Evolutionary conservation across 2,329 filamentous ascomycete species (phyloP).

Genomic region (Laburnicola sp.): DNA sequence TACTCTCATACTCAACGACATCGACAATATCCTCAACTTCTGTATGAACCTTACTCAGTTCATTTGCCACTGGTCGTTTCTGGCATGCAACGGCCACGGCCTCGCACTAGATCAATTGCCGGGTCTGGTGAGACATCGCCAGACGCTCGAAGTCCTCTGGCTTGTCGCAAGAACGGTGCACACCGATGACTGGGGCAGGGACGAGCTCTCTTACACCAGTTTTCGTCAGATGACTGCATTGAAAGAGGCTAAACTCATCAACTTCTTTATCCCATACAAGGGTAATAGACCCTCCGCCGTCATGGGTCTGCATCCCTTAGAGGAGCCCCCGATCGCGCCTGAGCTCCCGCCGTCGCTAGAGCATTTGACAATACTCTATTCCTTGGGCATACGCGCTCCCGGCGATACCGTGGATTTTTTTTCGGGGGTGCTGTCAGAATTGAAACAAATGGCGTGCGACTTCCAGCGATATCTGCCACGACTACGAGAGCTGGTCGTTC

Average conservation of each 20-base stretch:
- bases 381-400: neutral
- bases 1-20: constrained; percentile 12
- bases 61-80: constrained; percentile 24
- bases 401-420: neutral
- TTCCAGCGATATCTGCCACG: constrained; percentile 1
- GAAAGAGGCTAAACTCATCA: constrained; percentile 6
- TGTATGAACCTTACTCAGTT: constrained; percentile 27
- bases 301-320: neutral
- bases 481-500: neutral
- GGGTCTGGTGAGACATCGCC: constrained; percentile 15
- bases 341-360: constrained; percentile 7
- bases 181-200: neutral
- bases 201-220: neutral
- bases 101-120: neutral
- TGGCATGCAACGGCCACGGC: neutral
- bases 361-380: constrained; percentile 1
- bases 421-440: neutral
- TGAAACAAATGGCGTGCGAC: constrained; percentile 1
- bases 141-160: constrained; percentile 22
- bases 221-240: neutral
- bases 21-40: constrained; percentile 10
- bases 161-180: neutral
- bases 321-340: neutral
- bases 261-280: constrained; percentile 2
- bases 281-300: neutral